Evolutionary conservation across 108 stramenopile species (phyloP).

Genomic region (Fistulifera pelliculosa): DNA sequence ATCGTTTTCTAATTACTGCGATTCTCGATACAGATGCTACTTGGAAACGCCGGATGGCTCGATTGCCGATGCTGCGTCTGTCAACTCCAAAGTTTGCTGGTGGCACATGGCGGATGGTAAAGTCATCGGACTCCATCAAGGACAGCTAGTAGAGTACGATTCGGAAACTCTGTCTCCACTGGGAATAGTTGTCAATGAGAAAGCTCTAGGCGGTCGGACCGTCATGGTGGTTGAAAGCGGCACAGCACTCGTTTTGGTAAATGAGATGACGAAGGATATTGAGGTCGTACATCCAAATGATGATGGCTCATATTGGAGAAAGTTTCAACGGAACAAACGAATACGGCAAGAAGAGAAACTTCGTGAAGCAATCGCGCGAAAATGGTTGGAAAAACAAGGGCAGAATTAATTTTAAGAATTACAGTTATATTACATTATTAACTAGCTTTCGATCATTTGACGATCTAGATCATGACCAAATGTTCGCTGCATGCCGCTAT

Average conservation of each 20-base stretch:
- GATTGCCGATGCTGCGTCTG: conserved; percentile 26
- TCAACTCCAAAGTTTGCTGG: conserved; percentile 50
- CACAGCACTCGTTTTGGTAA: conserved; percentile 19
- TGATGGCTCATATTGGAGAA: conserved; percentile 92
- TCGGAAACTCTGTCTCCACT: conserved; percentile 80
- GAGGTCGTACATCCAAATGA: conserved; percentile 90
- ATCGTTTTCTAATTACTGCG: no score
- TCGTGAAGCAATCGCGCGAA: no score
- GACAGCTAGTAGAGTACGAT: conserved; percentile 91
- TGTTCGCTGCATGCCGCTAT: no score
- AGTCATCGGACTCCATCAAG: conserved; percentile 86
- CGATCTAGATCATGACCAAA: no score
- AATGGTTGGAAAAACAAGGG: no score
- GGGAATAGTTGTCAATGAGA: conserved; percentile 80
- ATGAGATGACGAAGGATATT: conserved; percentile 40
- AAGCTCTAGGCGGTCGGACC: conserved; percentile 69
- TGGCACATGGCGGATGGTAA: conserved; percentile 89
- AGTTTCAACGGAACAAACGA: conserved; percentile 89
- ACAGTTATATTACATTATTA: no score
- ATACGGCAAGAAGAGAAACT: conserved; percentile 71
- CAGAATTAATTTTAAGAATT: no score
- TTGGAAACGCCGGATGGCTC: conserved; percentile 6
- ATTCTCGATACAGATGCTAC: conserved; percentile 3
- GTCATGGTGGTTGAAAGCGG: conserved; percentile 67
- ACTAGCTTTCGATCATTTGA: no score